Percentiles rank a stretch among this genome's conserved stretches.
Conservation (phyloP, 306 rosid species). For the Psophocarpus tetragonolobus region DNA sequence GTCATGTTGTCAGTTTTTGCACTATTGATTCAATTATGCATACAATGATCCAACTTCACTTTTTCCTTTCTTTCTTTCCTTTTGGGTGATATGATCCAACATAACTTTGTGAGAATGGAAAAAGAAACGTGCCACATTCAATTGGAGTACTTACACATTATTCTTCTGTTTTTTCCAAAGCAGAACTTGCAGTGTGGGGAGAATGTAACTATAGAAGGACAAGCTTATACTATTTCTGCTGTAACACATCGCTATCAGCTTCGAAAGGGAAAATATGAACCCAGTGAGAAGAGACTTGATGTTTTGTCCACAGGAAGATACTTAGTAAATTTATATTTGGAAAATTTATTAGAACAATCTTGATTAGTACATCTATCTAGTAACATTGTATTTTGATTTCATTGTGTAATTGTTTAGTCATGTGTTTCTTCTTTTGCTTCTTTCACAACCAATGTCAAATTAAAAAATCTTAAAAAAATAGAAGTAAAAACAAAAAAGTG, state of each 20-base stretch:
- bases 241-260: constrained; percentile 91
- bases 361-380: constrained; percentile 37
- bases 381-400: constrained; percentile 16
- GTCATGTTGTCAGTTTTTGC: constrained; percentile 38
- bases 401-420: constrained; percentile 23
- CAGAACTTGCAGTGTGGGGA: constrained; percentile 54
- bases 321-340: constrained; percentile 75
- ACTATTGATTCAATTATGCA: constrained; percentile 42
- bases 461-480: background rate
- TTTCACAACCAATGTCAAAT: background rate
- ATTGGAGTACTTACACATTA: background rate
- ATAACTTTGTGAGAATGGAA: constrained; percentile 32
- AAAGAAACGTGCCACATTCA: constrained; percentile 39
- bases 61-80: background rate
- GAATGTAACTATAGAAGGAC: constrained; percentile 61
- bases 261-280: constrained; percentile 94
- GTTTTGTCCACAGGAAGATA: constrained; percentile 95
- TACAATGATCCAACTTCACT: constrained; percentile 42
- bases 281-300: constrained; percentile 86
- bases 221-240: constrained; percentile 80
- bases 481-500: background rate
- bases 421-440: constrained; percentile 10
- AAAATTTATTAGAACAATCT: constrained; percentile 77
- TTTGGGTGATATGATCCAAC: constrained; percentile 35
- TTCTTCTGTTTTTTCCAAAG: background rate